Percentiles rank a stretch among this genome's conserved stretches.
Evolutionary conservation across 768 basidiomycete species (phyloP).

Genomic region (Naematelia encephala): DNA sequence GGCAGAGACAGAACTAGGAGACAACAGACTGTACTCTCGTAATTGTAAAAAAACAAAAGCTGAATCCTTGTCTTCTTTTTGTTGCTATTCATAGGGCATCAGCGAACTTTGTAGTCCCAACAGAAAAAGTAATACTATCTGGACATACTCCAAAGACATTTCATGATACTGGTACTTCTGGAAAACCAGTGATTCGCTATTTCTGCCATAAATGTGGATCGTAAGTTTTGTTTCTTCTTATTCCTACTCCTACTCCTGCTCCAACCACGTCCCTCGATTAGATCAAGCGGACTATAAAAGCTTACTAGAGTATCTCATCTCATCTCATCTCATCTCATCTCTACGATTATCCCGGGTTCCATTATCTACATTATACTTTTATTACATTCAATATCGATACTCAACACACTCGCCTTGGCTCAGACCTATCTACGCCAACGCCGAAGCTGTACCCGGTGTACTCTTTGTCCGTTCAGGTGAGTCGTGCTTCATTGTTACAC

Average conservation of each 20-base stretch:
- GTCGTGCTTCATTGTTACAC: background rate
- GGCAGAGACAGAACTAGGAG: no score
- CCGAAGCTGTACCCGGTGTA: conserved; percentile 3
- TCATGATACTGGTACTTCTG: conserved; percentile 8
- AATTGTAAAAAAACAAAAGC: no score
- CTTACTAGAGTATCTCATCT: background rate
- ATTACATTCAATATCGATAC: no score
- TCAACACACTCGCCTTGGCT: background rate
- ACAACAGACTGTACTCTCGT: no score
- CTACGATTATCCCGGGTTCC: background rate
- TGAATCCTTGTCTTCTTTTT: no score
- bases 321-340: background rate
- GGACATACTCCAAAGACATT: conserved; percentile 14
- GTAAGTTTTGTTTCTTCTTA: no score
- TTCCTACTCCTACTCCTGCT: background rate
- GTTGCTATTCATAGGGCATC: no score
- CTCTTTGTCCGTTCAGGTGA: conserved; percentile 15
- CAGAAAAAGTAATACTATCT: no score
- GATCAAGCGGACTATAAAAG: no score
- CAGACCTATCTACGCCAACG: conserved; percentile 9
- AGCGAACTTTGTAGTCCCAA: no score
- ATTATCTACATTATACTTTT: background rate
- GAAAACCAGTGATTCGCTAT: conserved; percentile 7
- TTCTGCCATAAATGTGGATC: conserved; percentile 23
- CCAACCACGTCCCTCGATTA: background rate